phyloP scores from a whole-genome alignment of 2,329 filamentous ascomycete genomes.

The Alternaria gaisen region DNA sequence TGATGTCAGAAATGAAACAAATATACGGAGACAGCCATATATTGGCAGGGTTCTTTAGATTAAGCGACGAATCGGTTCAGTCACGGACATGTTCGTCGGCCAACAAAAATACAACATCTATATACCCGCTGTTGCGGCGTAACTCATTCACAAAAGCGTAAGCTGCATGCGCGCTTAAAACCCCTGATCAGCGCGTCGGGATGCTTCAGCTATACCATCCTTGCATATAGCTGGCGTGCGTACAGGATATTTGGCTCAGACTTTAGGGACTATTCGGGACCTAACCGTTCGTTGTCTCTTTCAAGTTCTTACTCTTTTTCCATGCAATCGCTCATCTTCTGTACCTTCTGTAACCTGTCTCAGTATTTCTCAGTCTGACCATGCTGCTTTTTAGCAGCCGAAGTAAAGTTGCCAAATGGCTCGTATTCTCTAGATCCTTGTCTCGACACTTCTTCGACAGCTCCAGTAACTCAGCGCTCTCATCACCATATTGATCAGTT shows the following conservation, averaged over 20 bases:
- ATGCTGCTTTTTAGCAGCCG: neutral
- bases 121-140: neutral
- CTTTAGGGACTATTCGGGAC: no score
- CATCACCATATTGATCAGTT: neutral
- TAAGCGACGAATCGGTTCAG: neutral
- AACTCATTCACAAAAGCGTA: neutral
- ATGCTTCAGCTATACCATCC: neutral
- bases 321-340: no score
- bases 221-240: neutral
- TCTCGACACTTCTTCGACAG: no score
- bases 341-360: no score
- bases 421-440: neutral
- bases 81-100: neutral
- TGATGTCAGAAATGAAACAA: slow-evolving; percentile 3
- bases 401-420: neutral
- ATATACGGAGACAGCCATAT: neutral
- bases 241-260: no score
- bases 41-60: neutral
- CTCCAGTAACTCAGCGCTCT: neutral
- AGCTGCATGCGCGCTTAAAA: slow-evolving; percentile 1
- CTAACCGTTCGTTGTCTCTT: no score
- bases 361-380: neutral
- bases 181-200: neutral
- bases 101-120: neutral
- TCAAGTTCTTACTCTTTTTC: no score